Conservation (phyloP, 2,329 filamentous ascomycete species). For the Fusarium sp. region DNA sequence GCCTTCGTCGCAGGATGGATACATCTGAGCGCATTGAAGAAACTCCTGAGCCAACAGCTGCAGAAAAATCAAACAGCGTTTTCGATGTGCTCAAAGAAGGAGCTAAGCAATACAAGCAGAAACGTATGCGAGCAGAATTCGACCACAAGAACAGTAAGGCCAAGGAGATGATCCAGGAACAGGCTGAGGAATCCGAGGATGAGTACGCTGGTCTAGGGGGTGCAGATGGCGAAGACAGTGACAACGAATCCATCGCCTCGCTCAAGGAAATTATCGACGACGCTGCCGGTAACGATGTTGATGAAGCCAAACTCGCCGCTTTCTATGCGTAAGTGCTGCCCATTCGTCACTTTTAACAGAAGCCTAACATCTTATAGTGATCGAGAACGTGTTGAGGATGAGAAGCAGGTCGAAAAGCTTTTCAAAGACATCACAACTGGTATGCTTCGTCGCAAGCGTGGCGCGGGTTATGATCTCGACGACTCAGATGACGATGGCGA, state of each 20-base stretch:
- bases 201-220: constrained; percentile 96
- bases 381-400: constrained; percentile 81
- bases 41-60: constrained; percentile 32
- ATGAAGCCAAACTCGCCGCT: constrained; percentile 85
- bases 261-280: constrained; percentile 93
- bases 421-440: constrained; percentile 94
- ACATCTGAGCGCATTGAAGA: constrained; percentile 39
- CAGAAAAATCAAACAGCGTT: constrained; percentile 56
- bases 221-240: constrained; percentile 86
- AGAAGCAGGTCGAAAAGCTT: constrained; percentile 89
- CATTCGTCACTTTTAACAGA: not conserved
- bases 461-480: constrained; percentile 84
- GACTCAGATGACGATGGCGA: constrained; percentile 92
- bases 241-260: constrained; percentile 76
- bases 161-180: constrained; percentile 88
- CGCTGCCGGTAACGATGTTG: constrained; percentile 77
- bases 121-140: constrained; percentile 67
- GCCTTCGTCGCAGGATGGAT: constrained; percentile 59
- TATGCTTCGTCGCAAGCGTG: constrained; percentile 84
- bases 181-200: constrained; percentile 97
- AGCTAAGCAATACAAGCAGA: constrained; percentile 66
- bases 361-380: constrained; percentile 64
- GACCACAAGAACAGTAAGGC: constrained; percentile 90
- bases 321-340: constrained; percentile 82
- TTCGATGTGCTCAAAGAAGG: constrained; percentile 79